These are phyloP conservation scores for Xylariaceae sp. DNA, from an alignment of 2,329 filamentous ascomycete genomes.

Conservation along the genomic window DNA sequence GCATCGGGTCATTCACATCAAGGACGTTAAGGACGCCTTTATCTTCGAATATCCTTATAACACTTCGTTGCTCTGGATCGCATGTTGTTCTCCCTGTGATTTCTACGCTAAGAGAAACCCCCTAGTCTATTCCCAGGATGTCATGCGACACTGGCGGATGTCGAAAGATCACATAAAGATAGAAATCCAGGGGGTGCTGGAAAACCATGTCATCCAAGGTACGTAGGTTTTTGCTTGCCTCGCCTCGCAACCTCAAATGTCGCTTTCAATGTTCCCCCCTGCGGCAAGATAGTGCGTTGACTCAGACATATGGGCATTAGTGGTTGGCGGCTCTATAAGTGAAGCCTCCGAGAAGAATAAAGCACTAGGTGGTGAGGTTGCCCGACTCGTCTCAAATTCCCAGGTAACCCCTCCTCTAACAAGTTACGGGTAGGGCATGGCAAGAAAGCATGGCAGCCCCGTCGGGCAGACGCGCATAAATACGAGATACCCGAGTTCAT, in stretches of 20 bases:
- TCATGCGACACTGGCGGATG: not conserved
- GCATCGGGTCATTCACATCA: not conserved
- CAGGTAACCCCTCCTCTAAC: not conserved
- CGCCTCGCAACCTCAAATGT: not conserved
- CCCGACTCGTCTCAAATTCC: not conserved
- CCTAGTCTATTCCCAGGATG: not conserved
- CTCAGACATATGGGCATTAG: not conserved
- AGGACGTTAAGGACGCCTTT: not conserved
- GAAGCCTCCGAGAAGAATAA: not conserved
- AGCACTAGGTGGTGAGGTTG: not conserved
- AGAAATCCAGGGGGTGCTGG: not conserved
- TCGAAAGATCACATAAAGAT: not conserved
- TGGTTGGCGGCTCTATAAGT: not conserved
- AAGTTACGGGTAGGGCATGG: not conserved
- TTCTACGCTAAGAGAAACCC: not conserved
- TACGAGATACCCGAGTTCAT: not conserved
- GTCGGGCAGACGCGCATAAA: not conserved
- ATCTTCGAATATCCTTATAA: slow-evolving; percentile 10
- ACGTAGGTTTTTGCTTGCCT: not conserved
- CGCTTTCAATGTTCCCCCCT: not conserved
- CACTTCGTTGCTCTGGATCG: not conserved
- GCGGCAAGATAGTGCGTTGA: not conserved
- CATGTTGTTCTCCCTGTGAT: not conserved
- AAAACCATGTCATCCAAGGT: not conserved
- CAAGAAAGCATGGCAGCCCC: not conserved